These are phyloP conservation scores for Mycocentrospora acerina DNA, from an alignment of 2,329 filamentous ascomycete species.

Conservation along the genomic window DNA sequence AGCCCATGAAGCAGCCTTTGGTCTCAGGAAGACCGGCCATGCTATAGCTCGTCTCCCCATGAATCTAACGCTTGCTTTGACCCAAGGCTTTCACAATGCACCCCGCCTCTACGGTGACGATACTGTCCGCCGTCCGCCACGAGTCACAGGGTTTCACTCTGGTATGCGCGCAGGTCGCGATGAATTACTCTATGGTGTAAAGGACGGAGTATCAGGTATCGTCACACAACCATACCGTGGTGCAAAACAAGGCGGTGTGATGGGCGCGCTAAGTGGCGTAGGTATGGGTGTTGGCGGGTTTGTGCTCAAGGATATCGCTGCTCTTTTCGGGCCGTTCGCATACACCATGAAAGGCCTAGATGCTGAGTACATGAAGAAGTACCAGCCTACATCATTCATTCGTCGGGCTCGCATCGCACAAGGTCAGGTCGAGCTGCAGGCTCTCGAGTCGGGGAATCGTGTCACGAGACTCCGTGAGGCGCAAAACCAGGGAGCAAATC, in stretches of 20 bases:
- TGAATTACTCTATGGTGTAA: constrained; percentile 65
- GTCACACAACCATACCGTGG: constrained; percentile 61
- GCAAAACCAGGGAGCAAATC: constrained; percentile 5
- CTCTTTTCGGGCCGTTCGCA: constrained; percentile 60
- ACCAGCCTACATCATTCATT: constrained; percentile 56
- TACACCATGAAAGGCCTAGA: constrained; percentile 66
- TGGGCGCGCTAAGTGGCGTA: constrained; percentile 56
- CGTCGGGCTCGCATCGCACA: constrained; percentile 61
- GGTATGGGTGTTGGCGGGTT: constrained; percentile 66
- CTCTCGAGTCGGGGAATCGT: constrained; percentile 16
- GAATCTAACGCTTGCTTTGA: constrained; percentile 61
- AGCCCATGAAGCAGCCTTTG: constrained; percentile 54
- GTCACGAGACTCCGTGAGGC: constrained; percentile 8
- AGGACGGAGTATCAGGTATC: constrained; percentile 65
- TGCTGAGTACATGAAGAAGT: constrained; percentile 59
- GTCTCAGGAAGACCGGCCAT: constrained; percentile 53
- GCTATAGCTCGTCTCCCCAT: constrained; percentile 61
- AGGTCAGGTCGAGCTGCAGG: constrained; percentile 44
- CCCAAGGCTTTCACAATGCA: constrained; percentile 71
- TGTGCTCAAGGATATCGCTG: constrained; percentile 65
- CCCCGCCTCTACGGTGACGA: constrained; percentile 70
- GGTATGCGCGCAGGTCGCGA: constrained; percentile 61
- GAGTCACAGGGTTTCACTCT: constrained; percentile 66
- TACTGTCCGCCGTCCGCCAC: constrained; percentile 64
- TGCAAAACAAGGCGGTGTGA: constrained; percentile 56